Evolutionary conservation across 2,329 filamentous ascomycete species (phyloP).

Genomic region (Penicillium sp.): DNA sequence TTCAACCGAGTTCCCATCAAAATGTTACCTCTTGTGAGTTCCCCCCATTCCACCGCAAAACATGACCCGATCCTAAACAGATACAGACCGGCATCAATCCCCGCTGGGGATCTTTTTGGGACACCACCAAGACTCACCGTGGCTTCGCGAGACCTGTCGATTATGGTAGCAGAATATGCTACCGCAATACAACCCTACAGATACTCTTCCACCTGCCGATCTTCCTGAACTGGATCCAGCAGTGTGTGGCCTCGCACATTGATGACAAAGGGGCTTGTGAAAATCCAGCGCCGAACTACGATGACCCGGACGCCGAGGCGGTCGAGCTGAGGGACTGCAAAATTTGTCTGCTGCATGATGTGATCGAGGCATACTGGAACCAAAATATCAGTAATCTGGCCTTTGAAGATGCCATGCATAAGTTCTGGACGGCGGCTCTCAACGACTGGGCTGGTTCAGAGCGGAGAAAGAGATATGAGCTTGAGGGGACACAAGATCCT

Average conservation of each 20-base stretch:
- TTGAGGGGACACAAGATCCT: slow-evolving; percentile 12
- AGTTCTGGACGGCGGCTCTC: not conserved
- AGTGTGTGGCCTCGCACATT: slow-evolving; percentile 10
- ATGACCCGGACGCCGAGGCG: not conserved
- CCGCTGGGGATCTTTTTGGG: not conserved
- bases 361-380: slow-evolving; percentile 25
- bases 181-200: slow-evolving; percentile 30
- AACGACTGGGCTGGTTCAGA: slow-evolving; percentile 1
- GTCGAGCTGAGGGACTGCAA: not conserved
- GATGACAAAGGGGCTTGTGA: not conserved
- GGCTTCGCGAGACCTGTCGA: slow-evolving; percentile 4
- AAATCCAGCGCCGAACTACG: not conserved
- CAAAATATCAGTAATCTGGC: not conserved
- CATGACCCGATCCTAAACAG: not conserved
- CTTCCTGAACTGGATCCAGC: slow-evolving; percentile 27
- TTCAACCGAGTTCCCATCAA: not conserved
- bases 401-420: not conserved
- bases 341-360: slow-evolving; percentile 19
- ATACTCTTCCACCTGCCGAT: slow-evolving; percentile 30
- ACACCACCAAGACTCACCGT: not conserved
- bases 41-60: not conserved
- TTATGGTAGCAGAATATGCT: slow-evolving; percentile 17
- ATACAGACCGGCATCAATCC: not conserved
- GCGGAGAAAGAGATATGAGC: not conserved
- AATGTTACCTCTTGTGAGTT: not conserved